A percentile compares a stretch with the other conserved stretches of the same genome.
These are phyloP conservation scores for Quercus tomentella DNA, from an alignment of 331 rosid species.

Conservation along the genomic window DNA sequence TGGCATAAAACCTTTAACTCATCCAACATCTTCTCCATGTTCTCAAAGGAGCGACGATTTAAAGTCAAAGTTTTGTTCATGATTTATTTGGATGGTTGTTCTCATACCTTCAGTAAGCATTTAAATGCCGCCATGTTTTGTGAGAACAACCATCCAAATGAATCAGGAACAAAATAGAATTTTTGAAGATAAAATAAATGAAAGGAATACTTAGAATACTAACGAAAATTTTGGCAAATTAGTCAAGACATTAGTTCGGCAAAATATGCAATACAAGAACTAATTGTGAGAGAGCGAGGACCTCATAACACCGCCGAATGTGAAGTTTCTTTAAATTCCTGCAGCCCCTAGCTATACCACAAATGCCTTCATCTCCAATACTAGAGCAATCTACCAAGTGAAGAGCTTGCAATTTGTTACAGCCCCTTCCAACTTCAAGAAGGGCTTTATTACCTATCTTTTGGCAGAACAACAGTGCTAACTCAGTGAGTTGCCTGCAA, in stretches of 20 bases:
- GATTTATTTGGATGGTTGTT: too few relatives aligned
- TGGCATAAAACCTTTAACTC: too few relatives aligned
- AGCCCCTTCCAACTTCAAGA: constrained; percentile 73
- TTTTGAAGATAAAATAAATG: background rate
- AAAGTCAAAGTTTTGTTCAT: background rate
- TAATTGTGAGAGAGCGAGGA: constrained; percentile 5
- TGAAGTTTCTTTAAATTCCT: constrained; percentile 82
- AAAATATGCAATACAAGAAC: background rate
- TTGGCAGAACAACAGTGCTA: constrained; percentile 83
- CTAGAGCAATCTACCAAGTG: constrained; percentile 93
- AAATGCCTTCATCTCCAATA: constrained; percentile 87
- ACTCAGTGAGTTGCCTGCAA: constrained; percentile 70
- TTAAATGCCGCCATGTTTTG: background rate
- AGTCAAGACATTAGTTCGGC: background rate
- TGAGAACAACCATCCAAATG: background rate
- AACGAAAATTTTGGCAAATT: background rate
- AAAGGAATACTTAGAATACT: background rate
- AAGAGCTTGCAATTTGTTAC: constrained; percentile 84
- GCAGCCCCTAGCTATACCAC: constrained; percentile 84
- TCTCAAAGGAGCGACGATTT: too few relatives aligned
- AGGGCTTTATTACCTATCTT: constrained; percentile 75
- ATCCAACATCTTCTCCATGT: too few relatives aligned
- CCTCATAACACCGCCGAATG: constrained; percentile 95
- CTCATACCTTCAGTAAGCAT: background rate
- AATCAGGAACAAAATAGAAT: background rate